Percentiles rank a stretch among this genome's conserved stretches.
These are phyloP conservation scores for Hyphodiscus sp. DNA, from an alignment of 2,329 filamentous ascomycete species.

Conservation along the genomic window DNA sequence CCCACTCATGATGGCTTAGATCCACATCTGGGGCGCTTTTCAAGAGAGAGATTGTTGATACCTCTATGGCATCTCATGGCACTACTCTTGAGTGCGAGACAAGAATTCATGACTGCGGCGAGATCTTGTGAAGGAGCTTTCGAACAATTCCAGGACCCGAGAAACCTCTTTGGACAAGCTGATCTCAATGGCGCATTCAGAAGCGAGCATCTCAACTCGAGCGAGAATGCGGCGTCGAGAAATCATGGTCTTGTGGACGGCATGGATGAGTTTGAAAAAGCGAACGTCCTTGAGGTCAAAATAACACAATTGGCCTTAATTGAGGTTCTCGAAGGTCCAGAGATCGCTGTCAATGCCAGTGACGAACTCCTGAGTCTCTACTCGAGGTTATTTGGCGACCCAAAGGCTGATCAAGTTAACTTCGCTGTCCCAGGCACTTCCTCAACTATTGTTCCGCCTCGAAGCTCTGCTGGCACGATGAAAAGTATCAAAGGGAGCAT, in stretches of 20 bases:
- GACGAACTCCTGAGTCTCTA: conserved; percentile 81
- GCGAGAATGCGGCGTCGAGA: conserved; percentile 27
- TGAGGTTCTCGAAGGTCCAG: conserved; percentile 76
- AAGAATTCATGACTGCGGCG: conserved; percentile 75
- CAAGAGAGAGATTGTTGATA: conserved; percentile 57
- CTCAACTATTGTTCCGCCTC: conserved; percentile 41
- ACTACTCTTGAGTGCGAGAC: conserved; percentile 75
- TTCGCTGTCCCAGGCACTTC: neutral
- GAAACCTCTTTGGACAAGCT: conserved; percentile 60
- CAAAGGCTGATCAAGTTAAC: conserved; percentile 32
- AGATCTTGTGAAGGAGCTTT: conserved; percentile 86
- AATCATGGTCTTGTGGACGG: conserved; percentile 59
- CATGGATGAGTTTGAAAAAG: conserved; percentile 79
- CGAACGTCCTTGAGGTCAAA: conserved; percentile 84
- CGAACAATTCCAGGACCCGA: conserved; percentile 74
- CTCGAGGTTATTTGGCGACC: conserved; percentile 68
- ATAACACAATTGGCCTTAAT: conserved; percentile 87
- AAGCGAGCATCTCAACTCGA: conserved; percentile 58
- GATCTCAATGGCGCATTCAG: conserved; percentile 44
- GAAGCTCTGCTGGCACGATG: conserved; percentile 64
- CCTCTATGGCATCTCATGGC: conserved; percentile 89
- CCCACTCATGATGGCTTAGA: conserved; percentile 14
- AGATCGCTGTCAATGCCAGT: conserved; percentile 80
- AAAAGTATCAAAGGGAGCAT: conserved; percentile 69
- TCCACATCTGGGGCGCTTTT: conserved; percentile 35